These are phyloP conservation scores for Gymnopus androsaceus DNA, from an alignment of 1,284 basidiomycete species.

Conservation along the genomic window DNA sequence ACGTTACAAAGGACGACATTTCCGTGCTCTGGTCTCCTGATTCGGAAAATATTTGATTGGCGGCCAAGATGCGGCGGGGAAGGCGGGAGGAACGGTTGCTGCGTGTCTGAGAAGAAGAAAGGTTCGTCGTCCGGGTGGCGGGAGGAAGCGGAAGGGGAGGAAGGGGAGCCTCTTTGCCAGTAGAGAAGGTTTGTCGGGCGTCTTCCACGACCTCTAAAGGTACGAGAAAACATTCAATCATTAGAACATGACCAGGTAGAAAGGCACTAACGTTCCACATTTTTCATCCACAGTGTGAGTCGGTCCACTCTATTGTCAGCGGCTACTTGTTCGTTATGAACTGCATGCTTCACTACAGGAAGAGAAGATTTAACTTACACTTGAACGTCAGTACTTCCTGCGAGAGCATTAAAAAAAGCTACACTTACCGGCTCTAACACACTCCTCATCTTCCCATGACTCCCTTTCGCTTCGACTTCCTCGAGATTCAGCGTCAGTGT, in stretches of 20 bases:
- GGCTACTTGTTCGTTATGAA: conserved; percentile 50
- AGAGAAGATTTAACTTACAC: conserved; percentile 46
- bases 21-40: conserved; percentile 40
- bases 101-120: conserved; percentile 32
- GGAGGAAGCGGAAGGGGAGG: conserved; percentile 64
- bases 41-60: conserved; percentile 66
- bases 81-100: conserved; percentile 50
- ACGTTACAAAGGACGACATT: conserved; percentile 30
- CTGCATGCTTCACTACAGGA: conserved; percentile 52
- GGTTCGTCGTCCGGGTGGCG: conserved; percentile 50
- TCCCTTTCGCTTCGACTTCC: conserved; percentile 33
- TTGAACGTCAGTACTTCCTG: not conserved
- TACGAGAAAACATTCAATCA: conserved; percentile 15
- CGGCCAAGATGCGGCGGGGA: conserved; percentile 63
- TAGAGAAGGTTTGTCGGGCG: conserved; percentile 68
- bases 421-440: conserved; percentile 43
- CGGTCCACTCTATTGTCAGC: conserved; percentile 62
- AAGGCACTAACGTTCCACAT: conserved; percentile 69
- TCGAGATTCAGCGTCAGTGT: conserved; percentile 30
- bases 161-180: conserved; percentile 48
- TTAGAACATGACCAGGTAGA: not conserved
- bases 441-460: conserved; percentile 52
- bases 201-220: conserved; percentile 73
- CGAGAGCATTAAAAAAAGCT: not conserved
- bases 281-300: conserved; percentile 76